These are phyloP conservation scores for Mucor velutinosus DNA, from an alignment of 371 early-diverging fungal genomes.

Conservation along the genomic window DNA sequence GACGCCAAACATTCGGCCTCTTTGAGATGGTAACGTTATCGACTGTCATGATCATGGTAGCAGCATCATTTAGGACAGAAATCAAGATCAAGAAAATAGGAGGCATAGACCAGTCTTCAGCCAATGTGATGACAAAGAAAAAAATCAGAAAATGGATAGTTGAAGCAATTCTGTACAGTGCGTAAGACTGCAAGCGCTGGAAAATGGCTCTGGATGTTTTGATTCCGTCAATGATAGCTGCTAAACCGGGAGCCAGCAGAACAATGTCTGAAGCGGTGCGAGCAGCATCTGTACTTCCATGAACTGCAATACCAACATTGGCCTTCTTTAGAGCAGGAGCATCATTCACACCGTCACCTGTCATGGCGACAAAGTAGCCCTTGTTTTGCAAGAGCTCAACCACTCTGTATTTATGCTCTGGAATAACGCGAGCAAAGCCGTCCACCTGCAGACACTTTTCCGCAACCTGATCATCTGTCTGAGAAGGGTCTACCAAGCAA, in stretches of 20 bases:
- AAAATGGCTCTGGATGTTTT: constrained; percentile 85
- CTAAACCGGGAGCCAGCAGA: constrained; percentile 81
- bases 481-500: constrained; percentile 68
- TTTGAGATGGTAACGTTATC: constrained; percentile 85
- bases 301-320: constrained; percentile 86
- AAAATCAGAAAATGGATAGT: constrained; percentile 91
- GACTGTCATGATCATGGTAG: constrained; percentile 88
- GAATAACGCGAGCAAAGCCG: constrained; percentile 80
- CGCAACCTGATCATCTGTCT: constrained; percentile 49
- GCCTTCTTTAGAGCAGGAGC: constrained; percentile 88
- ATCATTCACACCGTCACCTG: constrained; percentile 89
- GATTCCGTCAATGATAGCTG: constrained; percentile 88
- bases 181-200: constrained; percentile 89
- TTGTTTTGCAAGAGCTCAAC: constrained; percentile 76
- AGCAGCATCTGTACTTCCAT: constrained; percentile 91
- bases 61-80: constrained; percentile 85
- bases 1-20: constrained; percentile 85
- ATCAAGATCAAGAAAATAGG: constrained; percentile 82
- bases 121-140: constrained; percentile 85
- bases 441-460: constrained; percentile 69
- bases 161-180: constrained; percentile 89
- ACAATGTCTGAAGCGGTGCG: constrained; percentile 94
- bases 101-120: constrained; percentile 80
- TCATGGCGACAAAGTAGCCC: constrained; percentile 84
- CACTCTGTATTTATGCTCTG: constrained; percentile 80